Evolutionary conservation across 2,329 filamentous ascomycete species (phyloP), one percentile per base, ranked within the genome.

Genomic region (Moelleriella libera): DNA sequence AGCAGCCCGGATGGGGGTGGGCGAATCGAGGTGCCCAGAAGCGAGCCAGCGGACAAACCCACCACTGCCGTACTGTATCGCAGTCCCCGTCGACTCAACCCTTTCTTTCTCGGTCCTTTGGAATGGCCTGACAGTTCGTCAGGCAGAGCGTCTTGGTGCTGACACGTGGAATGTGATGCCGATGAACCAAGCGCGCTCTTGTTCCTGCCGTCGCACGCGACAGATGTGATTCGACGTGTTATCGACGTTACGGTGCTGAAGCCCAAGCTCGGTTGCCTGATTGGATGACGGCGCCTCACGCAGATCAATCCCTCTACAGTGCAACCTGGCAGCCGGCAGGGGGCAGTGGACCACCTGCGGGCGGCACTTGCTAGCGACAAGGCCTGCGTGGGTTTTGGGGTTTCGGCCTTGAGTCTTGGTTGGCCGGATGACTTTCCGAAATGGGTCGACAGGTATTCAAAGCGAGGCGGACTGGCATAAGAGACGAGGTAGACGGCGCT

Each of bases 191-290:
- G 11, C 32, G 7, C 11, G 7, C 11, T 37, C 11, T 37, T 2
- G 7, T 11, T 7, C 32, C 7, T 37, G 32, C 32, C 11, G 39
- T 45, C 40, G 41, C 46, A 47, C 46, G 21, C 46, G 28, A 44
- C 41, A 47, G n/a, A 31, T 47, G 41, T 47, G 41, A 43, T 47
- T 44, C 41, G 46, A 39, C 41, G 41, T 32, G n/a, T n/a, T n/a
- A 12, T 9, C 21, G 41, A 31, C 30, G 40, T 42, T 37, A 45
- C 30, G n/a, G 47, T 43, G 40, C 29, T 42, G 41, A 30, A 45
- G 41, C 41, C 30, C n/a, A 21, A n/a, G 8, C 2, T 32, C 14
- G 45, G 30, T 6, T 34, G 32, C 31, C 28, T 44, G 32, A 49
- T 49, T 49, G 48, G 48, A 32, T 42, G 5, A 11, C 29, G n/a